Evolutionary conservation across 176 grass and related monocot genomes (phyloP).

Genomic region (Puya raimondii): DNA sequence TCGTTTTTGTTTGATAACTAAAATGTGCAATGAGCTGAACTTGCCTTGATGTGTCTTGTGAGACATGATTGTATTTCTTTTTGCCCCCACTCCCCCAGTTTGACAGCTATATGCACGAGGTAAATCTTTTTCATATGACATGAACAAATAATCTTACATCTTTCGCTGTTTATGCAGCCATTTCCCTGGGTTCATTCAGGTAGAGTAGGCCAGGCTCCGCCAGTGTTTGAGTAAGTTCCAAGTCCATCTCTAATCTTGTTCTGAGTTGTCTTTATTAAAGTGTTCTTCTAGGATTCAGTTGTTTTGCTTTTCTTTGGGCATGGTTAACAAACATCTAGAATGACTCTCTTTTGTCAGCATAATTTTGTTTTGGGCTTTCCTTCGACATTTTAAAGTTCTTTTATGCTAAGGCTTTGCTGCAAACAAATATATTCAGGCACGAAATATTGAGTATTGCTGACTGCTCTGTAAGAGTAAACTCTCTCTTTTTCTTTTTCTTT

Average conservation of each 20-base stretch:
- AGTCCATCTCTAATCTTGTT: background rate
- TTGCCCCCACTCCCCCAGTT: background rate
- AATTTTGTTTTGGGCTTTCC: background rate
- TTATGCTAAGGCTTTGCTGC: background rate
- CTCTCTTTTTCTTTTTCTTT: no score
- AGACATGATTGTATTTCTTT: background rate
- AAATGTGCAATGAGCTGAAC: background rate
- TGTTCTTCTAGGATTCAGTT: background rate
- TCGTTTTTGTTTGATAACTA: background rate
- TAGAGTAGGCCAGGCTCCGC: background rate
- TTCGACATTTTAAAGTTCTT: background rate
- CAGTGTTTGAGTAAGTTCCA: slow-evolving; percentile 21
- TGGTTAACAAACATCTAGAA: background rate
- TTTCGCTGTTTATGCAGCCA: slow-evolving; percentile 11
- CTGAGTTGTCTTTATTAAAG: background rate
- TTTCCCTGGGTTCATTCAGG: slow-evolving; percentile 13
- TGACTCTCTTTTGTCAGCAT: background rate
- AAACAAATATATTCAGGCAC: no score
- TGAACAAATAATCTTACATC: background rate
- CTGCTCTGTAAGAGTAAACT: no score
- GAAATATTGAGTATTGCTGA: no score
- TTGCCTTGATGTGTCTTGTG: background rate
- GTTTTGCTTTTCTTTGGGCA: slow-evolving; percentile 3
- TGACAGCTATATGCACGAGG: background rate
- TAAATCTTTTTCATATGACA: no score